phyloP scores from a whole-genome alignment of 345 rosid genomes.

The Citrus australasica region DNA sequence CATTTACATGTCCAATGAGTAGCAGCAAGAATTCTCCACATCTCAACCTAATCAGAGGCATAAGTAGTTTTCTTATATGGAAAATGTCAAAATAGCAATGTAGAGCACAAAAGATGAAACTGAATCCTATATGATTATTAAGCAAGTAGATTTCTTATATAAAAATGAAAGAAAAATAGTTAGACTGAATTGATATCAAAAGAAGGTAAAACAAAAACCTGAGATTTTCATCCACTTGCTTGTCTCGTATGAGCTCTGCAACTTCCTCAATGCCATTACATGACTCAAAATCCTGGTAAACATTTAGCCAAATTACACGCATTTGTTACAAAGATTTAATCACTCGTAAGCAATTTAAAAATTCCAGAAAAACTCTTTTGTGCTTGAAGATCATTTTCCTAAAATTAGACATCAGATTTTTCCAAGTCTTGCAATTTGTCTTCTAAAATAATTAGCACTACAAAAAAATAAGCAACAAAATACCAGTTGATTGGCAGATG shows the following conservation, averaged over 20 bases:
- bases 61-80: not conserved
- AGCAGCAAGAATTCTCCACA: conserved; percentile 97
- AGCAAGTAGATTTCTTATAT: not conserved
- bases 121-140: not conserved
- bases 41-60: conserved; percentile 51
- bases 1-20: conserved; percentile 83
- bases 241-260: conserved; percentile 77
- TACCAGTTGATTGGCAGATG: conserved; percentile 94
- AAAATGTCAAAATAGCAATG: not conserved
- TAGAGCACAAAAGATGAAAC: not conserved
- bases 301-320: conserved; percentile 1
- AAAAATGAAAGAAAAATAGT: not conserved
- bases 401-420: not conserved
- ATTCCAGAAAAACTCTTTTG: not conserved
- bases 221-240: conserved; percentile 91
- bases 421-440: not conserved
- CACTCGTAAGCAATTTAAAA: not conserved
- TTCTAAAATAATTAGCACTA: not conserved
- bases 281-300: conserved; percentile 73
- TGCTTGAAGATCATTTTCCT: not conserved
- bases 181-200: not conserved
- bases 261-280: conserved; percentile 93
- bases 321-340: conserved; percentile 3
- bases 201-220: conserved; percentile 37
- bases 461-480: not conserved